Base-by-base conservation (phyloP, 1,139 yeast genomes). In the Spencermartinsiella ligniputridi region DNA sequence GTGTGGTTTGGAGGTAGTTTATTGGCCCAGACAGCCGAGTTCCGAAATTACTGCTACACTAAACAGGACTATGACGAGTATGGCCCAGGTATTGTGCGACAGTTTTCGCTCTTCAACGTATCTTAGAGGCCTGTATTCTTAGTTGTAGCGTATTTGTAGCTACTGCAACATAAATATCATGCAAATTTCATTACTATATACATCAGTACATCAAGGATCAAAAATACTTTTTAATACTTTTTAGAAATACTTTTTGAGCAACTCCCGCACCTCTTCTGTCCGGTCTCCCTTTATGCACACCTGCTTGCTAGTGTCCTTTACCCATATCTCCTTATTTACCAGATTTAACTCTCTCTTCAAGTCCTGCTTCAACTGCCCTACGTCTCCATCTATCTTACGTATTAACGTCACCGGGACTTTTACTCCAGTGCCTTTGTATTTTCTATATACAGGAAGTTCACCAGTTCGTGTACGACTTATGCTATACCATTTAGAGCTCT, bases 1-100 rank as follows among this genome's bases (percentile, higher is more conserved):
- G 99, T 94, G 48, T 94, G 98, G 98, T 94, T 90, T 64, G 99
- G 99, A 56, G 99, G 98, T 52, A 86, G 96, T 17, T 73, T 94
- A 57, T 76, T 94, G 63, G 97, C 99, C 1, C 97, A 90, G 69
- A 94, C 99, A 16, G 81, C 96, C 13, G 98, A 92, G 68, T 92
- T 92, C 71, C 88, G 85, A 70, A 82, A 95, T 64, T 89, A 89
- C 69, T 92, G 98, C 66, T 94, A 90, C 72, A 90, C 98, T 40
- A 94, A 92, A 72, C 83, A 84, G 63, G 98, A 92, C 64, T 94
- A 94, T 67, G 98, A 92, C 61, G 99, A 94, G 70, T 83, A 84
- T 63, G 99, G 99, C 22, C 98, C 98, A 50, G 85, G 86, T 60
- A 92, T 94, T 62, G 98, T 92, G 40, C 83, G 99, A 72, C 90